Conservation (phyloP, 768 basidiomycete genomes). For the Boletus rex-veris region DNA sequence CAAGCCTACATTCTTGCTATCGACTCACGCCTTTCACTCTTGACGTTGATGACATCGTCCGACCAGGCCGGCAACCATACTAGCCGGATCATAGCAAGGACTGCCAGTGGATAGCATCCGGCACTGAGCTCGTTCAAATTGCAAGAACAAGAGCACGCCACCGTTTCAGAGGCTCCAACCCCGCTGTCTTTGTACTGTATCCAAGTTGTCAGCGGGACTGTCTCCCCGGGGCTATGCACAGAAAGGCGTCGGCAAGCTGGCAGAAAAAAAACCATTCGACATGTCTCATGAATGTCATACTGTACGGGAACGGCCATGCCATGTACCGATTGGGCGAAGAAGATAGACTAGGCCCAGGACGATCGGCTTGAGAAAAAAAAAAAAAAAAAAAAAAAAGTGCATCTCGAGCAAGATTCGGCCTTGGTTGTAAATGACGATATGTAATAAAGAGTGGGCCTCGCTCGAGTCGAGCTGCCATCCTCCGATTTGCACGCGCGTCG, state of each 20-base stretch:
- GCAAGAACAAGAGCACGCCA: not conserved
- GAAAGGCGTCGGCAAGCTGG: slow-evolving; percentile 7
- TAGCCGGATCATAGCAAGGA: no score
- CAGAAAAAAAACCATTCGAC: not conserved
- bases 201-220: not conserved
- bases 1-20: no score
- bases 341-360: slow-evolving; percentile 2
- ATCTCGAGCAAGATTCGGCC: not conserved
- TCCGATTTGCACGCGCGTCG: slow-evolving; percentile 6
- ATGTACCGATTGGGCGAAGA: not conserved
- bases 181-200: not conserved
- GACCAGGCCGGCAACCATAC: no score
- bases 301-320: not conserved
- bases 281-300: slow-evolving; percentile 15
- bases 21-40: no score
- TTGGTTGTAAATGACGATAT: not conserved
- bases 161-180: slow-evolving; percentile 4
- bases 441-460: no score
- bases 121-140: no score
- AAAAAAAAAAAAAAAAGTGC: no score
- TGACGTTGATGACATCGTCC: no score
- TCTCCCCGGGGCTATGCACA: slow-evolving; percentile 11
- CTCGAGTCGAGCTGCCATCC: no score
- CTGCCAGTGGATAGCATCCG: no score
- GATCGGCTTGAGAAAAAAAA: not conserved